phyloP scores from a whole-genome alignment of 1,284 basidiomycete genomes.

The Ceratobasidium sp. region DNA sequence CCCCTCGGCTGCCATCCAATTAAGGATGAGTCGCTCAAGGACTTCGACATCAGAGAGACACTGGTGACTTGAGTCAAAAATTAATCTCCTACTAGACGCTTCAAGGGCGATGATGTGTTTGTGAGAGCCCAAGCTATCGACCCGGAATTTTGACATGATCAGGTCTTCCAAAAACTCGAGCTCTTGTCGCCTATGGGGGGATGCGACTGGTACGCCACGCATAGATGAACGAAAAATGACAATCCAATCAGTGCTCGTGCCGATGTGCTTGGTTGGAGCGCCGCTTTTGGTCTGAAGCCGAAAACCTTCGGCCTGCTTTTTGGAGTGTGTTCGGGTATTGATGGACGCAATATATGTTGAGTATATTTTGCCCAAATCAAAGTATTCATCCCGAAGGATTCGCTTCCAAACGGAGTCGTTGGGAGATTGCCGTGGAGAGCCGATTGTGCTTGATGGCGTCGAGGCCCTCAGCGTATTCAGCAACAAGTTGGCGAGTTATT shows the following conservation, averaged over 20 bases:
- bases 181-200: not conserved
- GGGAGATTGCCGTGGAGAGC: constrained; percentile 20
- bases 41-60: not conserved
- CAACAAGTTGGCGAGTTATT: too few relatives aligned
- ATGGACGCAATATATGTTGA: not conserved
- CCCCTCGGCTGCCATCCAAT: too few relatives aligned
- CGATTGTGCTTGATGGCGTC: too few relatives aligned
- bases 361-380: constrained; percentile 39
- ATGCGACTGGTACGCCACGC: not conserved
- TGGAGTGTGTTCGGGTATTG: not conserved
- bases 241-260: not conserved
- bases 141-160: not conserved
- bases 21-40: not conserved
- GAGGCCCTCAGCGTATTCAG: too few relatives aligned
- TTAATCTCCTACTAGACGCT: not conserved
- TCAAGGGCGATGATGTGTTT: not conserved
- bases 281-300: not conserved
- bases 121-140: not conserved
- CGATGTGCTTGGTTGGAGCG: not conserved
- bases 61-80: not conserved
- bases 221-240: too few relatives aligned
- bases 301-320: not conserved
- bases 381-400: constrained; percentile 27
- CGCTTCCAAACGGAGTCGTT: constrained; percentile 29
- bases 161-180: not conserved